Percentiles rank a stretch among this genome's conserved stretches.
Conservation (phyloP, 1,284 basidiomycete species). For the Cryptococcus sp. region DNA sequence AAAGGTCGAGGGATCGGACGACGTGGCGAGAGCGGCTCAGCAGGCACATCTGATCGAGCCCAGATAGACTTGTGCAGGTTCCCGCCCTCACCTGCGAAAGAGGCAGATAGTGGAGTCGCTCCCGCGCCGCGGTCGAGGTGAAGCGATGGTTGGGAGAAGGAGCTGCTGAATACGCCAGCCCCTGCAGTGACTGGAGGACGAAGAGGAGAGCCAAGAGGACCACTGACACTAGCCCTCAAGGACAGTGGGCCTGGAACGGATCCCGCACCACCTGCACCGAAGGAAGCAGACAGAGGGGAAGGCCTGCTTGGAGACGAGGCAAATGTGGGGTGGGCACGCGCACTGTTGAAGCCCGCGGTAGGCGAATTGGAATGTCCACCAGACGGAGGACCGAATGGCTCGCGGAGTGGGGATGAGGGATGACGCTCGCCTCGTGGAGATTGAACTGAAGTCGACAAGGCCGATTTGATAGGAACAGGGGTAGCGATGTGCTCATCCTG, state of each 20-base stretch:
- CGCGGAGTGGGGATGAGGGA: constrained; percentile 45
- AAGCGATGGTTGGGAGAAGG: constrained; percentile 41
- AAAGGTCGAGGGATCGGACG: constrained; percentile 24
- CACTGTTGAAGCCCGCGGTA: constrained; percentile 41
- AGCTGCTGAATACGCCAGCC: constrained; percentile 34
- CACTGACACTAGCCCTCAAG: constrained; percentile 34
- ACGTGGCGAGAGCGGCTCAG: constrained; percentile 44
- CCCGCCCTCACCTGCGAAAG: constrained; percentile 39
- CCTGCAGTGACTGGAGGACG: constrained; percentile 39
- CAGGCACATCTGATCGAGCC: constrained; percentile 42
- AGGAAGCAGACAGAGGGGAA: constrained; percentile 45
- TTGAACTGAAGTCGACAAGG: constrained; percentile 41
- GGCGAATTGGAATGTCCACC: constrained; percentile 41
- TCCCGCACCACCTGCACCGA: constrained; percentile 25
- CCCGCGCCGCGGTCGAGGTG: constrained; percentile 18
- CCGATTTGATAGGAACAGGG: constrained; percentile 49
- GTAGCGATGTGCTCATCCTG: constrained; percentile 25
- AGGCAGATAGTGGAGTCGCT: constrained; percentile 37
- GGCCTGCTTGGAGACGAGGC: constrained; percentile 45
- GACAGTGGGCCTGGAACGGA: constrained; percentile 41
- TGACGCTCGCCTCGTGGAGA: constrained; percentile 27
- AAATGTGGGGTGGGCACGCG: constrained; percentile 32
- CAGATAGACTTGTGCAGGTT: constrained; percentile 40
- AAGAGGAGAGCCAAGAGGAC: constrained; percentile 34
- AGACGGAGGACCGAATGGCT: constrained; percentile 48